A percentile compares a stretch with the other conserved stretches of the same genome.
phyloP scores from a whole-genome alignment of 176 grass and related monocot species.

The Ananas comosus region DNA sequence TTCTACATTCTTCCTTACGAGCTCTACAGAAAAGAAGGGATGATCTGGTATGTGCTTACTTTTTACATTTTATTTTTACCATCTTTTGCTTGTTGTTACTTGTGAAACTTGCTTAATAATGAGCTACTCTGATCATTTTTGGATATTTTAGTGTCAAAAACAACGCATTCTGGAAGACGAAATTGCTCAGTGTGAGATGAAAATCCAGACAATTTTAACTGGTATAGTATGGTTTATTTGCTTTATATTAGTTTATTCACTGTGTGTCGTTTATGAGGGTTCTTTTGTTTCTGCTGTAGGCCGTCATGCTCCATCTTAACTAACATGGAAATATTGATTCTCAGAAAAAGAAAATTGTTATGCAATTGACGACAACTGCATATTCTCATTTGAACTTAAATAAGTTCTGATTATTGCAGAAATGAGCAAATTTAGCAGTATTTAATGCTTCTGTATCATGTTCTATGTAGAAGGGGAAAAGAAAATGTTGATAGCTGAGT shows the following conservation, averaged over 20 bases:
- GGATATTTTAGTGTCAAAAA: conserved; percentile 21
- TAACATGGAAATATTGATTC: no score
- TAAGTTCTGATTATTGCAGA: not conserved
- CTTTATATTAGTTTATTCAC: no score
- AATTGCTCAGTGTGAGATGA: conserved; percentile 37
- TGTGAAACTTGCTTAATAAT: not conserved
- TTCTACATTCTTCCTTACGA: conserved; percentile 12
- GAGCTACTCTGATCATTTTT: not conserved
- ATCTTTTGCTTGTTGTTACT: not conserved
- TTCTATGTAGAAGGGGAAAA: conserved; percentile 20
- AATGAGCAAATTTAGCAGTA: not conserved
- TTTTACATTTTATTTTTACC: conserved; percentile 2
- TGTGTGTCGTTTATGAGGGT: not conserved
- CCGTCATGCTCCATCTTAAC: no score
- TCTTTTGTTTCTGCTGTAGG: not conserved
- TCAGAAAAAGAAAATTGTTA: no score
- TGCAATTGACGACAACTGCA: conserved; percentile 3
- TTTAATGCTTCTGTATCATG: not conserved
- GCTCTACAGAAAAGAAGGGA: conserved; percentile 16
- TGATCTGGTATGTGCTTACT: conserved; percentile 6
- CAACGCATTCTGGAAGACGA: conserved; percentile 23
- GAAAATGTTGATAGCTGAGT: conserved; percentile 20
- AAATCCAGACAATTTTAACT: conserved; percentile 28
- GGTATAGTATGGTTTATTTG: conserved; percentile 26
- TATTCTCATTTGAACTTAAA: not conserved